Evolutionary conservation across 2,329 filamentous ascomycete genomes (phyloP).

Genomic region (Fusarium keratoplasticum): DNA sequence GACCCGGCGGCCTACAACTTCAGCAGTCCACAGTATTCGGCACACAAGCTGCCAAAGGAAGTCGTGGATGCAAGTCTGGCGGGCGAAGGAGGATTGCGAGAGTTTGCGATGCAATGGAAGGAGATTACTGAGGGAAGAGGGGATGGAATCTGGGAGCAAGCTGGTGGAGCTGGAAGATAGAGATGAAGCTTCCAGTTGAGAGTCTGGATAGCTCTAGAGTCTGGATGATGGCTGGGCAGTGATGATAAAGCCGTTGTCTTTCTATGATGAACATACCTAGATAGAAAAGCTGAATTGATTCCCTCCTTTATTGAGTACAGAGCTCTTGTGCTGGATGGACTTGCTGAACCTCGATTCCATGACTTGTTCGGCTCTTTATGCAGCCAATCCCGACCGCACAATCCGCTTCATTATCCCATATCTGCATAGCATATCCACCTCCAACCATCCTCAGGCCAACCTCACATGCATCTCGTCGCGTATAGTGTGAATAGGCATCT

Average conservation of each 20-base stretch:
- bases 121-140: conserved; percentile 62
- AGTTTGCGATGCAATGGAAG: conserved; percentile 83
- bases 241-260: background rate
- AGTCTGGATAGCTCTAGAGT: background rate
- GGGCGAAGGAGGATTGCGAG: conserved; percentile 81
- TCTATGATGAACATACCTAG: background rate
- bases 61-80: conserved; percentile 79
- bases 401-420: background rate
- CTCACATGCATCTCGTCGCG: background rate
- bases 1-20: conserved; percentile 93
- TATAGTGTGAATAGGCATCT: background rate
- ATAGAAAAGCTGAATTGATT: background rate
- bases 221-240: background rate
- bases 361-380: background rate
- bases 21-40: conserved; percentile 87
- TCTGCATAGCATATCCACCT: background rate
- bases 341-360: background rate
- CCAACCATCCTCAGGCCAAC: background rate
- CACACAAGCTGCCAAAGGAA: conserved; percentile 94
- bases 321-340: background rate
- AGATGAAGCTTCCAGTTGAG: background rate
- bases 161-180: conserved; percentile 29
- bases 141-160: conserved; percentile 55
- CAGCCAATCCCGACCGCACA: background rate
- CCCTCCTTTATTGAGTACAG: background rate